Conservation (phyloP, 495 filamentous ascomycete genomes). For the Chaetomium cochliodes region DNA sequence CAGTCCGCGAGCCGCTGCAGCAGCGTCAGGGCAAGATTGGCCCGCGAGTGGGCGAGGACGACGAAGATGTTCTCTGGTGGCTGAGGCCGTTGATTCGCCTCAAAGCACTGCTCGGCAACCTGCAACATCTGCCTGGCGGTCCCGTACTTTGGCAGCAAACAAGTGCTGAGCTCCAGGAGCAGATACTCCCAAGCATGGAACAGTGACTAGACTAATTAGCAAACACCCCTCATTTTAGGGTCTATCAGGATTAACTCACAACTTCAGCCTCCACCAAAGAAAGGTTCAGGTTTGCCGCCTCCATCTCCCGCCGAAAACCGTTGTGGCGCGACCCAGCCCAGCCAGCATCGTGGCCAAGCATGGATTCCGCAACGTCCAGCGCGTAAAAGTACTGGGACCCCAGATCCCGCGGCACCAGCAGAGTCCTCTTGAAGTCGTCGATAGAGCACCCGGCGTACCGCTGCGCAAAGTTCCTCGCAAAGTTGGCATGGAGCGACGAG, state of each 20-base stretch:
- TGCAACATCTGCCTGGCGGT: conserved; percentile 61
- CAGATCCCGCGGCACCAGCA: conserved; percentile 58
- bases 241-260: conserved; percentile 52
- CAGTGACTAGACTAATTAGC: conserved; percentile 58
- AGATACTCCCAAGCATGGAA: conserved; percentile 88
- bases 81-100: conserved; percentile 63
- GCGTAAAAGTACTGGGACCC: conserved; percentile 82
- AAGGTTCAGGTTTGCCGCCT: conserved; percentile 82
- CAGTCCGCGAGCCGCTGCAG: conserved; percentile 70
- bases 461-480: conserved; percentile 78
- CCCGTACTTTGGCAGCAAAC: conserved; percentile 57
- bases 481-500: conserved; percentile 74
- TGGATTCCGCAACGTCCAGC: conserved; percentile 63
- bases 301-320: conserved; percentile 78
- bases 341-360: conserved; percentile 71
- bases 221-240: not conserved
- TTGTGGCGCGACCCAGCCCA: conserved; percentile 67
- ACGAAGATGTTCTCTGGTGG: conserved; percentile 72
- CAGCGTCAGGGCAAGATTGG: conserved; percentile 72
- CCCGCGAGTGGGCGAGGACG: conserved; percentile 64
- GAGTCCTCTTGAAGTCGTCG: conserved; percentile 72
- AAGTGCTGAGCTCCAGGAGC: conserved; percentile 74
- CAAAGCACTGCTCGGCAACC: conserved; percentile 70
- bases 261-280: conserved; percentile 89
- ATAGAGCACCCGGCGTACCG: conserved; percentile 70